Conservation (phyloP, 345 rosid genomes). For the Boechera divaricarpa region DNA sequence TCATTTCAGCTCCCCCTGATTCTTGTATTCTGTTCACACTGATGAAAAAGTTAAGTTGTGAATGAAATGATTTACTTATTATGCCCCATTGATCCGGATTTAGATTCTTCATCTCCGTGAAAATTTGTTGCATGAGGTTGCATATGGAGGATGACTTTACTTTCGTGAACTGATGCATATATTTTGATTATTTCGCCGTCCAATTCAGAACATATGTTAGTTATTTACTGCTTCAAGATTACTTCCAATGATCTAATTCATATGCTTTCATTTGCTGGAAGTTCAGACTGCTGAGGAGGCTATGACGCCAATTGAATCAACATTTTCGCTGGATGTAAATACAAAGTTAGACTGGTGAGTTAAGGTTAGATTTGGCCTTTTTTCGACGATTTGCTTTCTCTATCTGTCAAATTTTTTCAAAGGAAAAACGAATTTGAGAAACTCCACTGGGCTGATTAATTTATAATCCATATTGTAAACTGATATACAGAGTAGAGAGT, state of each 20-base stretch:
- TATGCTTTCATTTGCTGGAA: slow-evolving; percentile 31
- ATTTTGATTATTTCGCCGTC: background rate
- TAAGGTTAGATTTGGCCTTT: slow-evolving; percentile 28
- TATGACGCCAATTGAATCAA: slow-evolving; percentile 89
- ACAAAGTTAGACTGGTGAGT: slow-evolving; percentile 83
- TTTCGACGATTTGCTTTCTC: slow-evolving; percentile 31
- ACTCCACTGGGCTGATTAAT: background rate
- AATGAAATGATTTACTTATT: background rate
- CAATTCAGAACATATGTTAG: background rate
- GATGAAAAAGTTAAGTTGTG: slow-evolving; percentile 2
- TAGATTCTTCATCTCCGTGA: slow-evolving; percentile 2
- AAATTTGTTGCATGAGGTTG: background rate
- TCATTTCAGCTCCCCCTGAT: slow-evolving; percentile 5
- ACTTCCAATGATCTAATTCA: slow-evolving; percentile 14
- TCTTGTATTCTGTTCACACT: background rate
- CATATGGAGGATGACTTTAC: background rate
- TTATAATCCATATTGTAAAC: background rate
- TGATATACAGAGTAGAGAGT: background rate
- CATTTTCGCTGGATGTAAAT: slow-evolving; percentile 81
- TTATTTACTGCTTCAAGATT: slow-evolving; percentile 13
- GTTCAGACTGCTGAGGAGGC: slow-evolving; percentile 86
- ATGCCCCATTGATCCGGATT: background rate
- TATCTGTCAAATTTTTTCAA: slow-evolving; percentile 1
- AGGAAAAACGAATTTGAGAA: background rate
- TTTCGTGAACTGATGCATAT: slow-evolving; percentile 6